Base-by-base conservation (phyloP, 2,329 filamentous ascomycete genomes). In the Emydomyces testavorans region DNA sequence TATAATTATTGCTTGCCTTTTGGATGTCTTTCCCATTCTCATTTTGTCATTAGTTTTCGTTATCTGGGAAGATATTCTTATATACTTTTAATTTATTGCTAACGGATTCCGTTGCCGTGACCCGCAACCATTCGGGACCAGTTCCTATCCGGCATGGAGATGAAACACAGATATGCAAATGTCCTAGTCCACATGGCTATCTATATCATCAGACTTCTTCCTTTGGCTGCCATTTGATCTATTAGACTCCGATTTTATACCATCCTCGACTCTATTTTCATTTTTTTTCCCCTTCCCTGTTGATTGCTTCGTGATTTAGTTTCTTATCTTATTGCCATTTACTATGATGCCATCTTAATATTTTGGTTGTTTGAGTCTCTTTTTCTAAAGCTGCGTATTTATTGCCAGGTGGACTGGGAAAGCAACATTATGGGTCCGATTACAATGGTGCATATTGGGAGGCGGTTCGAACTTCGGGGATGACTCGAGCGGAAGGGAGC, bases 401-500 rank as follows among this genome's bases (percentile, higher is more conserved):
- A 34, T 47, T 21, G 32, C 44, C 7, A 29, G 15, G 16, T 43
- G 36, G 45, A 29, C 26, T 47, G 21, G 36, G n/a, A 39, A 47
- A 34, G 36, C 40, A 24, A 39, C 34, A 47, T 16, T 40, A 40
- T 36, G 43, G n/a, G 43, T 46, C 43, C 34, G 23, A 46, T 31
- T 32, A 37, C 32, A 46, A 46, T 24, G 45, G 45, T 47, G 45
- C 45, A 47, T 47, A 40, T 47, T 40, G 45, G 45, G 45, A 29
- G 45, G 45, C 28, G 28, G 35, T n/a, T n/a, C n/a, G n/a, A n/a
- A n/a, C 24, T 35, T 34, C 11, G 35, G 23, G 45, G 35, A 36
- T 31, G 36, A 38, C 32, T 36, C 43, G 34, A 21, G 51, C 46
- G 53, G 52, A 58, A 50, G 56, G 54, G 53, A 52, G 29, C 31